phyloP scores from a whole-genome alignment of 805 yeast species.

The Nakazawaea holstii region DNA sequence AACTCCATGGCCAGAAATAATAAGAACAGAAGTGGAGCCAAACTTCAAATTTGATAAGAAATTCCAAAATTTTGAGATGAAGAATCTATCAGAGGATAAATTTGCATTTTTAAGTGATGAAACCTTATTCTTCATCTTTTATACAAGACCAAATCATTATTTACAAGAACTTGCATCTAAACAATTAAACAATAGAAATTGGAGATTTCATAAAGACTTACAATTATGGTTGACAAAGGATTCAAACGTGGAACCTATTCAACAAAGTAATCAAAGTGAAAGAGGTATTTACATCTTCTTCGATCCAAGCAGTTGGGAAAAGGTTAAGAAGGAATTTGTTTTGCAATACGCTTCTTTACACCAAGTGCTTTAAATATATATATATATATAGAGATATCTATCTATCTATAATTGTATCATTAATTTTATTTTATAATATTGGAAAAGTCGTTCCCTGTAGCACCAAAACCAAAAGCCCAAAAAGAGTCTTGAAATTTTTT shows the following conservation, averaged over 20 bases:
- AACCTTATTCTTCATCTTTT: slow-evolving; percentile 88
- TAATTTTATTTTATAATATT: too few relatives aligned
- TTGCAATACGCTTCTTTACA: slow-evolving; percentile 33
- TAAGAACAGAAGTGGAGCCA: slow-evolving; percentile 88
- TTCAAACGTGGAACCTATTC: slow-evolving; percentile 81
- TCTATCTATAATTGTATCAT: not conserved
- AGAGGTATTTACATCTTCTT: slow-evolving; percentile 91
- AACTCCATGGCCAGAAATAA: slow-evolving; percentile 94
- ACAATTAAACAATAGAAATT: slow-evolving; percentile 85
- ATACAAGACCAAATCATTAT: slow-evolving; percentile 88
- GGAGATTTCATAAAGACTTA: slow-evolving; percentile 95
- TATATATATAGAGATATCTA: not conserved
- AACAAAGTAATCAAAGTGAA: slow-evolving; percentile 76
- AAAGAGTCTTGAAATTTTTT: too few relatives aligned
- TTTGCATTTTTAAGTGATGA: slow-evolving; percentile 69
- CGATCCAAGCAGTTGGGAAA: slow-evolving; percentile 95
- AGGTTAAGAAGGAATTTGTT: slow-evolving; percentile 67
- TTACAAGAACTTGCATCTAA: slow-evolving; percentile 92
- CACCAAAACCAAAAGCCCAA: too few relatives aligned
- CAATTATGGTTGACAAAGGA: slow-evolving; percentile 97
- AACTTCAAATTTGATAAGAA: slow-evolving; percentile 37
- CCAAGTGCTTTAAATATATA: slow-evolving; percentile 13
- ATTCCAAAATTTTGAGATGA: slow-evolving; percentile 22
- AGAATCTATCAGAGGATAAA: slow-evolving; percentile 21
- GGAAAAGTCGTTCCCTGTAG: too few relatives aligned